Base-by-base conservation (phyloP, 768 basidiomycete genomes). In the Imleria badia region DNA sequence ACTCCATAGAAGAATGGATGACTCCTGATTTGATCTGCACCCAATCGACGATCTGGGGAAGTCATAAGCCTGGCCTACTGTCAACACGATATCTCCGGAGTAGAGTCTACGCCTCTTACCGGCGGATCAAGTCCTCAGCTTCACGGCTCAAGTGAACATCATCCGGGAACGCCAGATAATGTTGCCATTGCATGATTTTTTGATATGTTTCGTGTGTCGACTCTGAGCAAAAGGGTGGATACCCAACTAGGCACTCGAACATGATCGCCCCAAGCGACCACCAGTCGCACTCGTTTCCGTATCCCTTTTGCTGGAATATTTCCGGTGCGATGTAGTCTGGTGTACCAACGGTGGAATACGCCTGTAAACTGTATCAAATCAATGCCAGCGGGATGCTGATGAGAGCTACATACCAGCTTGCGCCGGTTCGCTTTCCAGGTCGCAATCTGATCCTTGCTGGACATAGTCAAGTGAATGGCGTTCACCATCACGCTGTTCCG, bases 341-440 rank as follows among this genome's bases (percentile, higher is more conserved):
- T 23, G 95, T 98, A 38, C 95, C 95, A 58, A 98, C 96, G 12
- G 97, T 98, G 4, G 95, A 98, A 73, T 95, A 99, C 5, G 96
- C 96, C 92, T 94, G 34, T 19, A 54, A 48, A 55, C 17, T 42
- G 7, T 3, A 30, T 57, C 17, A 30, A 43, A 48, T 36, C 43
- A 8, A 43, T 48, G 30, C 44, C 31, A 47, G 55, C 49, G 45
- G 39, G 17, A 45, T 30, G 33, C 39, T 23, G 26, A 22, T 42
- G 35, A 54, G 34, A 14, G 14, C n/a, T n/a, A 70, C 81, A 52
- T 65, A 93, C 93, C 57, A 99, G 78, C 73, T 98, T 98, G 64
- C 97, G 80, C 45, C 97, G 82, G 72, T 98, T 99, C 13, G 95
- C 96, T 72, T 98, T 98, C 97, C 96, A 99, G 0, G 97, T 98